These are phyloP conservation scores for Sarcomyxa edulis DNA, from an alignment of 768 basidiomycete species.

Conservation along the genomic window DNA sequence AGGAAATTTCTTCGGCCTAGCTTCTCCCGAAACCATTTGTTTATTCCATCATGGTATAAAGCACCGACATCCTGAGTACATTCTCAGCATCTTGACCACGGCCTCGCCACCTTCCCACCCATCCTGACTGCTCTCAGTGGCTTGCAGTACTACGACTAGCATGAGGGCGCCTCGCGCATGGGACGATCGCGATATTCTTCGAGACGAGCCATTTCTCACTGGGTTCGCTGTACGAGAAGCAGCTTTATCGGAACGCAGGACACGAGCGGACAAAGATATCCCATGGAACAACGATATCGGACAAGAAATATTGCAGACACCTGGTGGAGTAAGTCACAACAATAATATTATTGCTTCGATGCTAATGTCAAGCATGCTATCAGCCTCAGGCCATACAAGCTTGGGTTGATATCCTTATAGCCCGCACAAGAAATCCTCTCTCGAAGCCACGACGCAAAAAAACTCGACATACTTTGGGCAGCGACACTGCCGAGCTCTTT, in stretches of 20 bases:
- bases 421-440: no score
- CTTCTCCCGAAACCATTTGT: no score
- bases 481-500: conserved; percentile 7
- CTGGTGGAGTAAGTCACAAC: neutral
- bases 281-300: neutral
- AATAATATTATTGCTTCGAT: no score
- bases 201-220: conserved; percentile 15
- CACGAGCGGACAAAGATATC: neutral
- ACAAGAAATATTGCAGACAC: no score
- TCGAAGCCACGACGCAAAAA: neutral
- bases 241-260: no score
- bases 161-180: conserved; percentile 17
- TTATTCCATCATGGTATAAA: no score
- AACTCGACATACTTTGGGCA: neutral
- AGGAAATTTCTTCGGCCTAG: no score
- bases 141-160: neutral
- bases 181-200: conserved; percentile 18
- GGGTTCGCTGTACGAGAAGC: conserved; percentile 1
- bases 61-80: no score
- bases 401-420: conserved; percentile 12
- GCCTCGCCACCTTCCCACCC: neutral
- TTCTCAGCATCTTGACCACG: no score
- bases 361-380: no score
- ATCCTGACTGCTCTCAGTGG: neutral
- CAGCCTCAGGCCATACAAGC: conserved; percentile 9